Evolutionary conservation across 2,329 filamentous ascomycete species (phyloP).

Genomic region (Aotearoamyces nothofagi): DNA sequence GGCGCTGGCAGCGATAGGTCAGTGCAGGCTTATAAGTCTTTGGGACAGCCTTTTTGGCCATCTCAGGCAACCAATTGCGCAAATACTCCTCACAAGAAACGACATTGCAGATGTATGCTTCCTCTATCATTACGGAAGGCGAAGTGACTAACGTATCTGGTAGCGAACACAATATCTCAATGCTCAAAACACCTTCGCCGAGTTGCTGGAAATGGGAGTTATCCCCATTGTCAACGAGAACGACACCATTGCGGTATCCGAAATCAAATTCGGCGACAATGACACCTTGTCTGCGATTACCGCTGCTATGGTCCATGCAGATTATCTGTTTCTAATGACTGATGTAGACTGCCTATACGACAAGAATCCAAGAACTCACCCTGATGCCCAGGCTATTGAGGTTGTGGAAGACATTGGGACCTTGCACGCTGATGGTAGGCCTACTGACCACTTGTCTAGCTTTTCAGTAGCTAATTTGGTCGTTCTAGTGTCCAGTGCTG

Average conservation of each 20-base stretch:
- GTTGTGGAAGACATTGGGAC: slow-evolving; percentile 79
- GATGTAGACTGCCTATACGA: slow-evolving; percentile 97
- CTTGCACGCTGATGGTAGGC: slow-evolving; percentile 62
- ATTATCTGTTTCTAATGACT: slow-evolving; percentile 96
- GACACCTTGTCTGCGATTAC: slow-evolving; percentile 95
- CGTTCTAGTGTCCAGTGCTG: slow-evolving; percentile 64
- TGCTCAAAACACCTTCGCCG: slow-evolving; percentile 85
- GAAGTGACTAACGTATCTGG: slow-evolving; percentile 8
- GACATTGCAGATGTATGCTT: slow-evolving; percentile 78
- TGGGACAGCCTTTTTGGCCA: slow-evolving; percentile 91
- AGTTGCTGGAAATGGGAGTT: slow-evolving; percentile 85
- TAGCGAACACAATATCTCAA: slow-evolving; percentile 87
- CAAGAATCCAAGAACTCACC: slow-evolving; percentile 76
- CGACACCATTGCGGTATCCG: slow-evolving; percentile 87
- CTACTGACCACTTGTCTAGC: too few relatives aligned
- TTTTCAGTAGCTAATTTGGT: too few relatives aligned
- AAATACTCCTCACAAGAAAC: slow-evolving; percentile 86
- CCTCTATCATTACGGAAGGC: background rate
- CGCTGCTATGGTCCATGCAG: slow-evolving; percentile 90
- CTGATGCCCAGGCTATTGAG: slow-evolving; percentile 79
- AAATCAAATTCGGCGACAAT: slow-evolving; percentile 99
- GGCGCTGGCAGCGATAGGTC: slow-evolving; percentile 88
- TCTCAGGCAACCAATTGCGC: slow-evolving; percentile 78
- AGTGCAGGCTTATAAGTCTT: slow-evolving; percentile 85
- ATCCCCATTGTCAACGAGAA: slow-evolving; percentile 99